Base-by-base conservation (phyloP, 2,329 filamentous ascomycete species). In the Apiospora pterosperma region DNA sequence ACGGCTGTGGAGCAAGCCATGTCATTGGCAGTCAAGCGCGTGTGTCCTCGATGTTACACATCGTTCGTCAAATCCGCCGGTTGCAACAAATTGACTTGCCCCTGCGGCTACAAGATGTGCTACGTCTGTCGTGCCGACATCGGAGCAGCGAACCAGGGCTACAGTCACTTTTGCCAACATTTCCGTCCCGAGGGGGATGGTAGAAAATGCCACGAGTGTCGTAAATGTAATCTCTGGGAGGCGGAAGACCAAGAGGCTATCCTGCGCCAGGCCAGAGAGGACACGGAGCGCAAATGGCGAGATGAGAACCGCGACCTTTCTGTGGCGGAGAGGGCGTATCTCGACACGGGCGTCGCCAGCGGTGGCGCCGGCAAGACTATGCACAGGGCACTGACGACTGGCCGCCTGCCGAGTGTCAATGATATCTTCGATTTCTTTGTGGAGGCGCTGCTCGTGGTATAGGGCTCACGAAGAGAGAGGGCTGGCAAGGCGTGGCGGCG, bases 71-170 rank as follows among this genome's bases (percentile, higher is more conserved):
- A 98, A 77, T 90, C 89, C 7, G 89, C 90, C 31, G 96, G 96
- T 72, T 99, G 96, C 85, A 99, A 99, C 82, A 98, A 98, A 80
- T 85, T 99, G 44, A 95, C 93, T 6, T 98, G 96, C 75, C 89
- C 93, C 19, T 99, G 96, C 78, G 96, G 96, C 10, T 98, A 98
- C 79, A 91, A 92, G 71, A 98, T 98, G 95, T 99, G 96, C 77
- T 99, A 99, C 74, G 88, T 98, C 59, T 99, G 96, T 77, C 92
- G 96, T 44, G 90, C 90, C 70, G 89, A 92, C 72, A 87, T 90
- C 59, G 81, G 83, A 64, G 81, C 86, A 61, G 67, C 70, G 39
- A 78, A 78, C 59, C 90, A 94, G 75, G 94, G 95, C 0, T 98
- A 99, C 77, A 85, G 88, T 42, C 96, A 99, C 77, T 99, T 97